Conservation (phyloP, 208 protist genomes). For the Jaenimonas drosophilae region DNA sequence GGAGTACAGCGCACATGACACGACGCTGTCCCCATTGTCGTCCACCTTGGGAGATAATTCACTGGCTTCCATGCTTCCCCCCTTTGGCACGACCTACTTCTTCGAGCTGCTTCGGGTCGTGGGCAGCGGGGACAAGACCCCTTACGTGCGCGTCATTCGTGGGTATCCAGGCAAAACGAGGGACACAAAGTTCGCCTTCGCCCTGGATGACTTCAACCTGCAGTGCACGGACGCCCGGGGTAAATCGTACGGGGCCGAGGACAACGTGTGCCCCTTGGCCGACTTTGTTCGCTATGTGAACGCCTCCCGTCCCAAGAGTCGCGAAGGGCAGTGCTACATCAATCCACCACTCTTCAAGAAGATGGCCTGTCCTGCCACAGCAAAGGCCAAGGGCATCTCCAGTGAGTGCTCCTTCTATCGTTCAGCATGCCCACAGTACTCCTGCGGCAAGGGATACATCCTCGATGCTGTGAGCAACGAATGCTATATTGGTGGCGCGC, state of each 20-base stretch:
- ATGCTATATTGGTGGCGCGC: neutral
- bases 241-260: constrained; percentile 10
- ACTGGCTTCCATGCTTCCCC: constrained; percentile 31
- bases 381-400: neutral
- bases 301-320: constrained; percentile 24
- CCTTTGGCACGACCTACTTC: constrained; percentile 44
- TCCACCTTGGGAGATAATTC: constrained; percentile 30
- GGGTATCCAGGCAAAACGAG: constrained; percentile 40
- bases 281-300: constrained; percentile 51
- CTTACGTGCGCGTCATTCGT: constrained; percentile 33
- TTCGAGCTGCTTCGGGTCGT: constrained; percentile 55
- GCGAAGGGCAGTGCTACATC: constrained; percentile 48
- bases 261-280: constrained; percentile 34
- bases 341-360: constrained; percentile 17
- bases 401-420: constrained; percentile 29
- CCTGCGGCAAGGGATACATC: constrained; percentile 27
- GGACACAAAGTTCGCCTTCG: constrained; percentile 16
- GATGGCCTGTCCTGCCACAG: constrained; percentile 24
- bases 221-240: constrained; percentile 17
- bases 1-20: constrained; percentile 74
- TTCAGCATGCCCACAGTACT: constrained; percentile 20
- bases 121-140: constrained; percentile 1
- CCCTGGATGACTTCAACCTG: constrained; percentile 13
- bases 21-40: constrained; percentile 35
- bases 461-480: neutral